A percentile compares a stretch with the other conserved stretches of the same genome.
Evolutionary conservation across 2,329 filamentous ascomycete species (phyloP).

Genomic region (Tolypocladium guangdongense): DNA sequence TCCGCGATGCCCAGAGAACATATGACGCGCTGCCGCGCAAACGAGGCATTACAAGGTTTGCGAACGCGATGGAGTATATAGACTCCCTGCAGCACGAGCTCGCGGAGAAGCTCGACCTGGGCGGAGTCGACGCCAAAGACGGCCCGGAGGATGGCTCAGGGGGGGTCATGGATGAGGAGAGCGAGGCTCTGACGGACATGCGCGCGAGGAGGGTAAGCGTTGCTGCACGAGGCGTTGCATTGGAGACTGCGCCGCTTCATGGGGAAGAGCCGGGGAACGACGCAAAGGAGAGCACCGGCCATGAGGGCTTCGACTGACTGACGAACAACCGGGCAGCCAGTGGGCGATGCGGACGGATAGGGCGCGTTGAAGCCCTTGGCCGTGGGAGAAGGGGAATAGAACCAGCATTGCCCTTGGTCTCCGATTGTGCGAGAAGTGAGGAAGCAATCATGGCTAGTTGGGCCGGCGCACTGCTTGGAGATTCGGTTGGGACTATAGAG

Average conservation of each 20-base stretch:
- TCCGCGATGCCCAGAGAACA: conserved; percentile 55
- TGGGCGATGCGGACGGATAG: not conserved
- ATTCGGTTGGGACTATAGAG: not conserved
- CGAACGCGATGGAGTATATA: conserved; percentile 39
- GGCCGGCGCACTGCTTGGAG: not conserved
- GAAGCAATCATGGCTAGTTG: no score
- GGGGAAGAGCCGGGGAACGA: conserved; percentile 14
- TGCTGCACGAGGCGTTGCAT: conserved; percentile 29
- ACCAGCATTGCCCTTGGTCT: not conserved
- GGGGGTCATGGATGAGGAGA: conserved; percentile 37
- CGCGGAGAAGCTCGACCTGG: conserved; percentile 32
- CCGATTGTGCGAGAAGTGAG: not conserved
- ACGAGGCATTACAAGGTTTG: conserved; percentile 41
- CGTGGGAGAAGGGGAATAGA: not conserved
- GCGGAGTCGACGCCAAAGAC: conserved; percentile 24
- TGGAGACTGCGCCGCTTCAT: conserved; percentile 42
- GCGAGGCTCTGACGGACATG: conserved; percentile 41
- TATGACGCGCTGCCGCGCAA: conserved; percentile 40
- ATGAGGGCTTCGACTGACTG: conserved; percentile 33
- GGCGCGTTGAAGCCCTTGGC: not conserved
- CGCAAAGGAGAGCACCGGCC: conserved; percentile 10
- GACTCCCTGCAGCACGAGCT: conserved; percentile 38
- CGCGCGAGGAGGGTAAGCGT: conserved; percentile 45
- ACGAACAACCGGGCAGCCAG: not conserved
- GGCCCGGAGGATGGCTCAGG: conserved; percentile 30